Percentiles rank a stretch among this genome's conserved stretches.
Conservation (phyloP, 179 eudicot genomes). For the Vitellaria paradoxa region DNA sequence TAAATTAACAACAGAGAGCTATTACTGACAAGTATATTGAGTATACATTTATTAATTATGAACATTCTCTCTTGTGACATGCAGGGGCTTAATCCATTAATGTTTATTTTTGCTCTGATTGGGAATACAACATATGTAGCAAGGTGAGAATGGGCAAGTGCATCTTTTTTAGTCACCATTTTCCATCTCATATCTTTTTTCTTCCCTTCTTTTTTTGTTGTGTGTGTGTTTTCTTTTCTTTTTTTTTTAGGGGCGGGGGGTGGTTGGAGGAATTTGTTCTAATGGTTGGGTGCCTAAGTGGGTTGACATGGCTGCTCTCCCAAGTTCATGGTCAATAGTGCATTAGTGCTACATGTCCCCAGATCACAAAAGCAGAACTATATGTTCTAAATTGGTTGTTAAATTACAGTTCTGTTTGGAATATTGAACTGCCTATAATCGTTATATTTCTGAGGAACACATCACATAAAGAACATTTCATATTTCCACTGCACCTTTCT, state of each 20-base stretch:
- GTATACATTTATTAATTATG: not conserved
- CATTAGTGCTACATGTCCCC: not conserved
- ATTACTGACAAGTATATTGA: not conserved
- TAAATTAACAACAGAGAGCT: not conserved
- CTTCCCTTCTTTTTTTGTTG: not conserved
- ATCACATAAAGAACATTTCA: not conserved
- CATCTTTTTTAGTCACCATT: not conserved
- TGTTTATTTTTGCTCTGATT: constrained; percentile 74
- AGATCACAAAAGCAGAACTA: not conserved
- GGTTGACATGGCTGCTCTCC: not conserved
- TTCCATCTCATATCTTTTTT: not conserved
- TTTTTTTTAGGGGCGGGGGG: not conserved
- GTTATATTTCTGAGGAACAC: not conserved
- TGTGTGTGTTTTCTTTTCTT: not conserved
- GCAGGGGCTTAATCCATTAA: constrained; percentile 83
- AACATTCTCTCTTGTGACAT: constrained; percentile 5
- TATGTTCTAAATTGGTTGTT: not conserved
- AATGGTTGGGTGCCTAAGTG: not conserved
- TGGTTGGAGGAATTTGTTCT: not conserved
- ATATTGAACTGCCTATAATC: not conserved
- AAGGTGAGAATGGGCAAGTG: constrained; percentile 36
- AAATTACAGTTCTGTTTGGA: not conserved
- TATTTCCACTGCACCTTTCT: not conserved
- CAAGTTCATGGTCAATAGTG: not conserved
- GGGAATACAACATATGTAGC: constrained; percentile 81